Base-by-base conservation (phyloP, 495 filamentous ascomycete species). In the Podospora comata region DNA sequence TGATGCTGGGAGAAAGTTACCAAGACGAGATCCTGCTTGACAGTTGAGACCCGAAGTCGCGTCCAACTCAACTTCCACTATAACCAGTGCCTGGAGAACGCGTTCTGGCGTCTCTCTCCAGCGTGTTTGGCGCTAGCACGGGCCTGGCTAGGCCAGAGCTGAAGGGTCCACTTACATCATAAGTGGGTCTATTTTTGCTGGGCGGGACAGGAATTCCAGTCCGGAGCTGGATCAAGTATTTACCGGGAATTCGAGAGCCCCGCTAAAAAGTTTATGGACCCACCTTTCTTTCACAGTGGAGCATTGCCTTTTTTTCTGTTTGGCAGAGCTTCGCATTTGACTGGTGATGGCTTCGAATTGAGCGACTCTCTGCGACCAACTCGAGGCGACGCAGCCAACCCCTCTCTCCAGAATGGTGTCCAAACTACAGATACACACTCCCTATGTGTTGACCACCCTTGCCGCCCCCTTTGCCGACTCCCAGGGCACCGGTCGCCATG, bases 361-460 rank as follows among this genome's bases (percentile, higher is more conserved):
- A 32, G 39, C 60, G 60, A 65, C 30, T 54, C 30, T 65, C 30
- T 65, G 23, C 32, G 4, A 53, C 60, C 19, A 15, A 26, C 67
- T 4, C 27, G 59, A 66, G 27, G 39, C 65, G 44, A 30, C 63
- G 55, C 60, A 65, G 23, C 62, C 28, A 59, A 59, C 54, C 20
- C 13, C 32, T 57, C 20, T 9, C 30, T 63, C 20, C 69, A 70
- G 62, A 26, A 87, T 87, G 84, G 82, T 84, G 67, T 81, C 84
- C 58, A 80, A 81, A 64, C 81, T 85, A 58, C 79, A 85, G 58
- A 78, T 89, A 26, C 82, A 86, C 74, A 80, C 80, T 70, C 85
- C 86, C 11, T 86, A 85, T 68, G 83, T 90, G 65, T 79, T 94
- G 70, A 87, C 90, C 44, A 80, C 87, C 57, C 79, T 94, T 74